Base-by-base conservation (phyloP, 2,329 filamentous ascomycete genomes). In the Metarhizium brunneum region DNA sequence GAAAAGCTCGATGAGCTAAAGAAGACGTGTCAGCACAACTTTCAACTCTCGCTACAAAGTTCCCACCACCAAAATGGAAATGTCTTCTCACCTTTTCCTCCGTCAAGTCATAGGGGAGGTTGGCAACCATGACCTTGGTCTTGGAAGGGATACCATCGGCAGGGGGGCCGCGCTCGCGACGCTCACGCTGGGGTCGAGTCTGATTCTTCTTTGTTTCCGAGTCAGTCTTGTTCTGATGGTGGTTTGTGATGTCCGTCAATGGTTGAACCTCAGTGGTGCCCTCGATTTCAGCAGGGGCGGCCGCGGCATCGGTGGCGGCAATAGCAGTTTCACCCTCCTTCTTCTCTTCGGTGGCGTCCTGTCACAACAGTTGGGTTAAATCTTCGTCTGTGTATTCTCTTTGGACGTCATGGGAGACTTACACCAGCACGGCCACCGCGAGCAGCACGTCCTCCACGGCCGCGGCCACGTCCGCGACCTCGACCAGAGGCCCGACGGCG, bases 51-150 rank as follows among this genome's bases (percentile, higher is more conserved):
- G 53, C n/a, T 40, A 52, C 58, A 54, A 69, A 35, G 25, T 35
- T 35, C 8, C 16, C 47, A 47, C 32, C 13, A 10, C 35, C 11
- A 30, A 35, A 48, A 29, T 48, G 18, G 25, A 25, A 25, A 25
- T 25, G 43, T 47, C 20, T n/a, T 20, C 81, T 63, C 76, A 95
- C 92, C 85, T 92, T 95, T 69, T 97, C 92, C 80, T 99, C 94
- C 67, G 87, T 92, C 73, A 97, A 83, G 78, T 99, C 92, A 71
- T 99, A 99, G 54, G 94, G 94, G 61, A 99, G 85, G 81, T 99
- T 99, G 69, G 94, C 94, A 69, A 99, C 94, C 94, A 99, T 99
- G 77, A 99, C 90, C 88, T 99, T 99, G 76, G 89, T 97, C 87
- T 96, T 96, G 76, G 92, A 97, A 63, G 94, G 87, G 69, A 99